phyloP scores from a whole-genome alignment of 441 rosid genomes.

The Pelargonium fulgidum region DNA sequence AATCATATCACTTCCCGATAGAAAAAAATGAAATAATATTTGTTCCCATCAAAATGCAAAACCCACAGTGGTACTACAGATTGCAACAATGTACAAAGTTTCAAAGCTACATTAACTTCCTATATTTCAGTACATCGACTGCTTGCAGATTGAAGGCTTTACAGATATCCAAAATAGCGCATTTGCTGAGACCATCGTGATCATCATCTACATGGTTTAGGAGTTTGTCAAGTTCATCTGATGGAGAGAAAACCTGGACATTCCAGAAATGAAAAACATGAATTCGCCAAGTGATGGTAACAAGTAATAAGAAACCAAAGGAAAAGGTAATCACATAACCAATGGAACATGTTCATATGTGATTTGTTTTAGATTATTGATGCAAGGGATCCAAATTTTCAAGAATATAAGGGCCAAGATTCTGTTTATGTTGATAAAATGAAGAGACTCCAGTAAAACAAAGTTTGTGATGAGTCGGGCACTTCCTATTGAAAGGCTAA shows the following conservation, averaged over 20 bases:
- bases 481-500: too few relatives aligned
- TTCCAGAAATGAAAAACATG: background rate
- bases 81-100: background rate
- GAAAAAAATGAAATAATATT: background rate
- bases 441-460: too few relatives aligned
- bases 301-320: background rate
- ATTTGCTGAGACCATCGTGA: slow-evolving; percentile 42
- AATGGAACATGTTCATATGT: too few relatives aligned
- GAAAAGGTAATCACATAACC: background rate
- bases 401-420: too few relatives aligned
- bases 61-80: background rate
- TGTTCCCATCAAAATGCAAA: background rate
- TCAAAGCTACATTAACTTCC: slow-evolving; percentile 28
- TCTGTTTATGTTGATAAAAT: too few relatives aligned
- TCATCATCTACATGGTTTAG: slow-evolving; percentile 23
- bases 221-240: slow-evolving; percentile 50
- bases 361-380: too few relatives aligned
- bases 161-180: slow-evolving; percentile 47
- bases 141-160: slow-evolving; percentile 43
- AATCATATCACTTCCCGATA: background rate
- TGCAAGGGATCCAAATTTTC: too few relatives aligned
- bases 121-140: slow-evolving; percentile 55
- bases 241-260: slow-evolving; percentile 57
- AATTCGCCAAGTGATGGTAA: background rate
- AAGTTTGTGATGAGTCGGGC: too few relatives aligned